These are phyloP conservation scores for Hamigera avellanea DNA, from an alignment of 495 filamentous ascomycete genomes.

Conservation along the genomic window DNA sequence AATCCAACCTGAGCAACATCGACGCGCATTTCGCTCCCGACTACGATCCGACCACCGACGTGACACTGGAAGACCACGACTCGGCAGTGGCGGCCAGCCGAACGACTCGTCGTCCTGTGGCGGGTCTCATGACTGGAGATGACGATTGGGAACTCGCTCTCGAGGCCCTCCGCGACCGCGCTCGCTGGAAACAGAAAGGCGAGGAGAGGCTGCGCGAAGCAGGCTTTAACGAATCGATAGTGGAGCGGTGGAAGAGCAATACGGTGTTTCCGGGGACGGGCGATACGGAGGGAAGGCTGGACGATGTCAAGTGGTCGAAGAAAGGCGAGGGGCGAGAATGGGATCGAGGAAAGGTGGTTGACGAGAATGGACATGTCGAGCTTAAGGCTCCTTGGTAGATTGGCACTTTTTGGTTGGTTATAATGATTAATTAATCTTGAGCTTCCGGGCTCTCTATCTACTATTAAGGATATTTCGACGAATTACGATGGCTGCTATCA, in stretches of 20 bases:
- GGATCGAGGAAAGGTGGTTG: slow-evolving; percentile 76
- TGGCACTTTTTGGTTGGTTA: too few species aligned
- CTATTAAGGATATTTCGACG: too few species aligned
- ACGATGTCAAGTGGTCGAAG: slow-evolving; percentile 69
- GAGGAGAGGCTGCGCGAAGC: slow-evolving; percentile 67
- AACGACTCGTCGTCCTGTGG: slow-evolving; percentile 23
- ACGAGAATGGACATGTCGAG: slow-evolving; percentile 47
- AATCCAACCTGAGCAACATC: slow-evolving; percentile 48
- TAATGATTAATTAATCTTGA: neutral
- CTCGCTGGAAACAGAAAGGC: slow-evolving; percentile 68
- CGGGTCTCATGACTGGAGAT: slow-evolving; percentile 31
- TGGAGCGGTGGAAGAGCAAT: slow-evolving; percentile 68
- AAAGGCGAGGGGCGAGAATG: slow-evolving; percentile 77
- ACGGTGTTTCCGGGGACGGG: slow-evolving; percentile 19
- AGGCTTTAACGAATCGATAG: slow-evolving; percentile 67
- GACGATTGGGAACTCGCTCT: slow-evolving; percentile 79
- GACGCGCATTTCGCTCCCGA: slow-evolving; percentile 65
- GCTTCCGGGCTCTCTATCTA: neutral
- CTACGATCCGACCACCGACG: slow-evolving; percentile 69
- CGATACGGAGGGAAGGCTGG: slow-evolving; percentile 42
- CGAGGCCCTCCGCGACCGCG: slow-evolving; percentile 69
- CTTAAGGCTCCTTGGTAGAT: slow-evolving; percentile 37
- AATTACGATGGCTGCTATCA: too few species aligned
- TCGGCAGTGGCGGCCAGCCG: slow-evolving; percentile 9
- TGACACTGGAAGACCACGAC: slow-evolving; percentile 43